phyloP scores from a whole-genome alignment of 2,329 filamentous ascomycete genomes.

The Hymenoscyphus occultus region DNA sequence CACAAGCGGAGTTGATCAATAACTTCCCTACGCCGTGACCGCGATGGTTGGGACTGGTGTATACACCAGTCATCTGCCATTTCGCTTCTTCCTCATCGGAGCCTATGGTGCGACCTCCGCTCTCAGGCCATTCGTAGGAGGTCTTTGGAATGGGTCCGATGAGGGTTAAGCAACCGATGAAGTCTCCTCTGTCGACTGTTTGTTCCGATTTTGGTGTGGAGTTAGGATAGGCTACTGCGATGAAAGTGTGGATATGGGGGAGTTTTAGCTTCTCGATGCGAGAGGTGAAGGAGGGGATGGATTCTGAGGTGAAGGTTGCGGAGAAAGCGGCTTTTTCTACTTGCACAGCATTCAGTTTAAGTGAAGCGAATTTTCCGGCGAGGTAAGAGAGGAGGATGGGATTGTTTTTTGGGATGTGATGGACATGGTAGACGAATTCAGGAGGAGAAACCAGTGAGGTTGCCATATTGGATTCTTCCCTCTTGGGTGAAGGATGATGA shows the following conservation, averaged over 20 bases:
- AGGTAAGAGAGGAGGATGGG: constrained; percentile 24
- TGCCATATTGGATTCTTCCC: neutral
- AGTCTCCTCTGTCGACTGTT: constrained; percentile 29
- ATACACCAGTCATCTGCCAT: constrained; percentile 32
- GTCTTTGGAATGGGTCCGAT: constrained; percentile 31
- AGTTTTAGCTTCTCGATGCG: constrained; percentile 33
- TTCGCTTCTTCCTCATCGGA: constrained; percentile 31
- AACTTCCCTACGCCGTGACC: constrained; percentile 29
- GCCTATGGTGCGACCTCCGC: constrained; percentile 26
- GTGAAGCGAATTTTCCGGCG: constrained; percentile 29
- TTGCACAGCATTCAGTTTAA: constrained; percentile 35
- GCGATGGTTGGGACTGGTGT: constrained; percentile 23
- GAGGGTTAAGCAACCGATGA: constrained; percentile 36
- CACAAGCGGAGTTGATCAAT: constrained; percentile 21
- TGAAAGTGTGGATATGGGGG: constrained; percentile 32
- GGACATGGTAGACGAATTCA: constrained; percentile 21
- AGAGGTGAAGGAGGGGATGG: constrained; percentile 25
- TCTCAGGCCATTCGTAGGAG: constrained; percentile 30
- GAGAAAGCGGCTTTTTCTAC: constrained; percentile 33
- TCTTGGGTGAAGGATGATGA: neutral
- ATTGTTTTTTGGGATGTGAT: constrained; percentile 23
- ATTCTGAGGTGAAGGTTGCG: constrained; percentile 36
- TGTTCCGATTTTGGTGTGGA: constrained; percentile 17
- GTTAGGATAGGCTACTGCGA: constrained; percentile 30
- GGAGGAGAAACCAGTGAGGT: neutral